Evolutionary conservation across 2,329 filamentous ascomycete species (phyloP), one percentile per base, ranked within the genome.

Genomic region (Myriosclerotinia curreyana): DNA sequence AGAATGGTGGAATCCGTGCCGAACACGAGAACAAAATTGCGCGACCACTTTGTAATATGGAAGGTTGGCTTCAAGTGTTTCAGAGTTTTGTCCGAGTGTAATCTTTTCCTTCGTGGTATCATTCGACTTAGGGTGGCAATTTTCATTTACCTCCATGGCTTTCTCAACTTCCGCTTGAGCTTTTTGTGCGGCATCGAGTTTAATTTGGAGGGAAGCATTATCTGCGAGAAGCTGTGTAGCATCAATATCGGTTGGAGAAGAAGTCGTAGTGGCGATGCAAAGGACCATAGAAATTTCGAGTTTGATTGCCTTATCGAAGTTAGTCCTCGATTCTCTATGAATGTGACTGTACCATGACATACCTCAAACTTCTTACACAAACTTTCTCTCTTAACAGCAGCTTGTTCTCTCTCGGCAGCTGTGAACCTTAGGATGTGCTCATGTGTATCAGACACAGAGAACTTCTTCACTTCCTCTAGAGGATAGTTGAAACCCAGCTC

Each of bases 391-490:
- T 34, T 31, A 20, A n/a, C 17, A 17, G 11, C 17, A 46, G 3
- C 11, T 3, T 9, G 2, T 5, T 46, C 7, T 34, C 25, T 46
- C 14, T 46, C 25, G 0, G 0, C 1, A 1, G 28, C 7, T 2
- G n/a, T 11, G 2, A 56, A 46, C 8, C 1, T 11, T 17, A 1
- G 3, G 5, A 46, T 8, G 25, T 31, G 6, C 2, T 44, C 38
- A 15, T 7, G 11, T 1, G 28, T 15, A 31, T 44, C 17, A 5
- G 25, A 56, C 0, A 15, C 28, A 22, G 40, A 46, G 7, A 56
- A 7, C 5, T 46, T 2, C 28, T 7, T 44, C 20, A 9, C 8
- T 9, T 56, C 2, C 20, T 56, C 17, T 5, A 56, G 40, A 44
- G 40, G 54, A 2, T 44, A 8, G 5, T 3, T 34, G 12, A 34